Conservation (phyloP, 2,329 filamentous ascomycete genomes). For the Albophoma yamanashiensis region DNA sequence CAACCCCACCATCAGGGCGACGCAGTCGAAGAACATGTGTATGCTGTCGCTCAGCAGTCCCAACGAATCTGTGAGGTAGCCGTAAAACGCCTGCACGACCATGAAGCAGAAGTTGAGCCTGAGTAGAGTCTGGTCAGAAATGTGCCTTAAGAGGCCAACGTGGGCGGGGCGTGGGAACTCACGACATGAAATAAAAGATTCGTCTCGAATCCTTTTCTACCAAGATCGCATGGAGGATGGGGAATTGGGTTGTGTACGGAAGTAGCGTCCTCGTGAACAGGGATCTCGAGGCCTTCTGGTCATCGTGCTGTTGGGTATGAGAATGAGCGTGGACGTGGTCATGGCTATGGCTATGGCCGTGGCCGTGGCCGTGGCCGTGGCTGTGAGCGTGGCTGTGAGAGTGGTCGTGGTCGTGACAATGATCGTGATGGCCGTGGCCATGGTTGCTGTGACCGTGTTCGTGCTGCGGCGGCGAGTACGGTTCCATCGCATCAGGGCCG, state of each 20-base stretch:
- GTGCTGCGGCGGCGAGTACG: conserved; percentile 11
- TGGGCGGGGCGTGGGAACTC: conserved; percentile 19
- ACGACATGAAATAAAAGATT: conserved; percentile 97
- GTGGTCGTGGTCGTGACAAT: conserved; percentile 10
- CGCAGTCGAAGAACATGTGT: conserved; percentile 98
- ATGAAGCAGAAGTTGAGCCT: conserved; percentile 94
- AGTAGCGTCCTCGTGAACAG: conserved; percentile 63
- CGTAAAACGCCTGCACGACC: conserved; percentile 88
- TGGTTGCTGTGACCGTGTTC: conserved; percentile 15
- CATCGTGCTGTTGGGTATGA: conserved; percentile 22
- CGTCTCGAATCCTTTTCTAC: conserved; percentile 85
- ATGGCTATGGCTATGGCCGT: conserved; percentile 11
- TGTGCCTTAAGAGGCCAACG: background rate
- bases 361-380: conserved; percentile 7
- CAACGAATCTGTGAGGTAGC: conserved; percentile 83
- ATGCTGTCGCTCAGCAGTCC: conserved; percentile 96
- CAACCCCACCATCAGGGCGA: conserved; percentile 81
- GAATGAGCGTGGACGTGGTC: conserved; percentile 14
- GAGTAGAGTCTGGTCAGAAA: conserved; percentile 5
- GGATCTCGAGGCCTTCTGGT: conserved; percentile 42
- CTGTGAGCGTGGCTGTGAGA: conserved; percentile 12
- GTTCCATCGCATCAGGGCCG: conserved; percentile 15
- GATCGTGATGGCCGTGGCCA: conserved; percentile 13
- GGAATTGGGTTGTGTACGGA: conserved; percentile 57
- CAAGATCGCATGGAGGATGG: conserved; percentile 75